Conservation (phyloP, 257 asterid species). For the Salvia splendens region DNA sequence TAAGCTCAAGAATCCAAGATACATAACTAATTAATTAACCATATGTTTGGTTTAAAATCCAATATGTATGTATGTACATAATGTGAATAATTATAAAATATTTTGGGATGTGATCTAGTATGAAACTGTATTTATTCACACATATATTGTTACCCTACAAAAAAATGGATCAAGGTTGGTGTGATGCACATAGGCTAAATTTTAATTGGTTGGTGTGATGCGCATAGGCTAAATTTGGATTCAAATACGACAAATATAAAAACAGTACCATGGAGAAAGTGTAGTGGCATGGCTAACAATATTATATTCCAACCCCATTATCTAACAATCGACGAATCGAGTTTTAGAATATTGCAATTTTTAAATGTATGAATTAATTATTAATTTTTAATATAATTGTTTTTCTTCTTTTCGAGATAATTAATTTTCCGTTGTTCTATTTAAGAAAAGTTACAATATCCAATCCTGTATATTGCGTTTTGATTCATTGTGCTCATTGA, state of each 20-base stretch:
- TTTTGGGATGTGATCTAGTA: too few relatives aligned
- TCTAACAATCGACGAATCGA: slow-evolving; percentile 28
- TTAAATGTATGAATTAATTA: background rate
- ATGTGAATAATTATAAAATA: too few relatives aligned
- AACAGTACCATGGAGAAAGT: slow-evolving; percentile 25
- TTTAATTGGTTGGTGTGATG: background rate
- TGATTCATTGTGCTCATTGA: background rate
- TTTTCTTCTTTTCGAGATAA: background rate
- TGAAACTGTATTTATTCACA: too few relatives aligned
- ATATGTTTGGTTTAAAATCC: too few relatives aligned
- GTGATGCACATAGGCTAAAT: slow-evolving; percentile 2
- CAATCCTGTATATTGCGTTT: background rate
- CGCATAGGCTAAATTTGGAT: background rate
- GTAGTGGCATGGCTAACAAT: slow-evolving; percentile 6
- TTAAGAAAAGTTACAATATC: background rate
- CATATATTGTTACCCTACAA: background rate
- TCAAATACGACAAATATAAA: slow-evolving; percentile 34
- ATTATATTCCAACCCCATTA: slow-evolving; percentile 28
- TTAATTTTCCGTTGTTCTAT: background rate
- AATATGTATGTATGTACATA: too few relatives aligned
- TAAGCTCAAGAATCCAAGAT: too few relatives aligned
- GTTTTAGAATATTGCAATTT: slow-evolving; percentile 14
- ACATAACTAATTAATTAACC: too few relatives aligned
- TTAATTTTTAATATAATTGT: background rate
- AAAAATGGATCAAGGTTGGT: background rate